phyloP scores from a whole-genome alignment of 192 early-diverging fungal genomes.

The Spinellus fusiger region DNA sequence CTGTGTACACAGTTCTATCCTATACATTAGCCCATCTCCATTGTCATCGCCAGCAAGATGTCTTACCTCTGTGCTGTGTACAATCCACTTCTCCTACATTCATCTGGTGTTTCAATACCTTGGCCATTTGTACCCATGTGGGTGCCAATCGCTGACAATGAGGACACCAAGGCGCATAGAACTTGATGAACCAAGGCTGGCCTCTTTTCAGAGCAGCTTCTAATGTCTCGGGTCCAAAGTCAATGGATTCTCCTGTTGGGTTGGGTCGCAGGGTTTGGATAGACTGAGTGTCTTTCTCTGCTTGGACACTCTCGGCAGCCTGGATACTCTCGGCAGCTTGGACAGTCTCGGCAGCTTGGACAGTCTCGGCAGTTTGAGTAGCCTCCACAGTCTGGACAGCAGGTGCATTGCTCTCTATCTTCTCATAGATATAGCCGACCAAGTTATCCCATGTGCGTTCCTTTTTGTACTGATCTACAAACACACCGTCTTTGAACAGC shows the following conservation, averaged over 20 bases:
- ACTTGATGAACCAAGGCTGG: constrained; percentile 71
- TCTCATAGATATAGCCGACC: constrained; percentile 9
- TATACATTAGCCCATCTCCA: too few relatives aligned
- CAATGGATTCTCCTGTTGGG: constrained; percentile 9
- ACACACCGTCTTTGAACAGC: constrained; percentile 38
- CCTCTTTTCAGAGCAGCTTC: constrained; percentile 1
- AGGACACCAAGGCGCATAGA: constrained; percentile 84
- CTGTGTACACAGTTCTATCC: constrained; percentile 52
- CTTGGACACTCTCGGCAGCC: background rate
- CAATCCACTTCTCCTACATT: constrained; percentile 89
- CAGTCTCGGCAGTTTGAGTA: too few relatives aligned
- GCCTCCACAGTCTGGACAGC: background rate
- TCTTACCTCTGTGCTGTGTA: constrained; percentile 46
- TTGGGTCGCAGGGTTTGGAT: background rate
- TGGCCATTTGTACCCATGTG: constrained; percentile 67
- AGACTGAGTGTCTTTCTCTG: background rate
- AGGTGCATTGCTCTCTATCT: background rate
- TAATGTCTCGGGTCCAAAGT: background rate
- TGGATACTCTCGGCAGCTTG: background rate
- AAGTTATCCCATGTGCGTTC: constrained; percentile 4
- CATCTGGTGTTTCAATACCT: constrained; percentile 53
- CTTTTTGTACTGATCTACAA: constrained; percentile 3
- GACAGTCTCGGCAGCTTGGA: background rate
- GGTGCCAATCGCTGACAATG: constrained; percentile 84
- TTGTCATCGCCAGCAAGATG: background rate